Percentiles rank a stretch among this genome's conserved stretches.
Conservation (phyloP, 2,329 filamentous ascomycete genomes). For the Pseudogymnoascus sp. region DNA sequence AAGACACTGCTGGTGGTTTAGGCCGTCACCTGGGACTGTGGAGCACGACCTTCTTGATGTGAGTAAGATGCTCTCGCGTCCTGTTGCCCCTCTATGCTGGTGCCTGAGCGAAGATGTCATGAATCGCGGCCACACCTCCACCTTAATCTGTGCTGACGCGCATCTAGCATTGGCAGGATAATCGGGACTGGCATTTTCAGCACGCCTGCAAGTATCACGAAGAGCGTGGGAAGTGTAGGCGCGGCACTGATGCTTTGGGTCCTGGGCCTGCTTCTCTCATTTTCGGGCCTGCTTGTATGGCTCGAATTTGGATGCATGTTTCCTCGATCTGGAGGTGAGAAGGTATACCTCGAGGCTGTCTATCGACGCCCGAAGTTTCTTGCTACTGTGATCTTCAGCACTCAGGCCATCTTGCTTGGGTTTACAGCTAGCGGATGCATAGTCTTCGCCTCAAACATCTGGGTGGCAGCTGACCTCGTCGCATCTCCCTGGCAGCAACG, state of each 20-base stretch:
- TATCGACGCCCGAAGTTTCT: slow-evolving; percentile 43
- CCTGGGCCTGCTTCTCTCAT: slow-evolving; percentile 38
- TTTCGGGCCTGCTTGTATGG: slow-evolving; percentile 38
- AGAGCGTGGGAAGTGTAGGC: slow-evolving; percentile 45
- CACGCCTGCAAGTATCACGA: slow-evolving; percentile 47
- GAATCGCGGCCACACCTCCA: background rate
- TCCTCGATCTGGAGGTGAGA: slow-evolving; percentile 42
- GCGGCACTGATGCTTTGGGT: slow-evolving; percentile 48
- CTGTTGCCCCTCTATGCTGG: background rate
- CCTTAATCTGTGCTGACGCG: background rate
- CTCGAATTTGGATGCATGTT: slow-evolving; percentile 39
- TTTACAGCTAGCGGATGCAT: slow-evolving; percentile 57
- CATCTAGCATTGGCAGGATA: slow-evolving; percentile 34
- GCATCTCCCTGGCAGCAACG: slow-evolving; percentile 41
- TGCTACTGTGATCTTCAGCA: slow-evolving; percentile 44
- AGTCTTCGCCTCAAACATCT: slow-evolving; percentile 51
- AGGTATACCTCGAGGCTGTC: slow-evolving; percentile 46
- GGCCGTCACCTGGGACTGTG: slow-evolving; percentile 17
- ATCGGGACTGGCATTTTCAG: slow-evolving; percentile 54
- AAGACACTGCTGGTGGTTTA: slow-evolving; percentile 16
- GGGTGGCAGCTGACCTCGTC: slow-evolving; percentile 40
- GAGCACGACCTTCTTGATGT: slow-evolving; percentile 19
- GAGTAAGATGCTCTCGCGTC: background rate
- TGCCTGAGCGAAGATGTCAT: background rate
- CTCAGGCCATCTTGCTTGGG: slow-evolving; percentile 41